Conservation (phyloP, 768 basidiomycete genomes). For the Rhizopogon vesiculosus region DNA sequence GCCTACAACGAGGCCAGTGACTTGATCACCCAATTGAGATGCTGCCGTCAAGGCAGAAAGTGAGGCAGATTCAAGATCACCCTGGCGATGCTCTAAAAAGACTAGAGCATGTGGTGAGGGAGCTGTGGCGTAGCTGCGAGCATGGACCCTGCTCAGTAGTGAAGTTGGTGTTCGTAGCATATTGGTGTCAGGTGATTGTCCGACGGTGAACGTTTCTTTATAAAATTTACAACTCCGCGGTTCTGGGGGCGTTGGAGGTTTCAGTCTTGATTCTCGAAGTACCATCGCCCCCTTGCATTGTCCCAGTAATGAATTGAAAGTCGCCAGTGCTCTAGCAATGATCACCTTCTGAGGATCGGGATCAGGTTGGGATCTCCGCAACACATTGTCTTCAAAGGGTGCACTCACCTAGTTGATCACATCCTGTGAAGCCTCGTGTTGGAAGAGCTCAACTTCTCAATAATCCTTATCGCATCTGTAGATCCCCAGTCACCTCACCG, state of each 20-base stretch:
- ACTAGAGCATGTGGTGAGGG: constrained; percentile 67
- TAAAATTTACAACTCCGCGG: neutral
- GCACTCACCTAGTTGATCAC: neutral
- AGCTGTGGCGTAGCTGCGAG: constrained; percentile 44
- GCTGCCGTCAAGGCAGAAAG: constrained; percentile 93
- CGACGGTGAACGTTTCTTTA: neutral
- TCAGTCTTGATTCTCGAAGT: neutral
- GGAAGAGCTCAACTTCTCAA: neutral
- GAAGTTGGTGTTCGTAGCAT: constrained; percentile 1
- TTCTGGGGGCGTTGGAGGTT: neutral
- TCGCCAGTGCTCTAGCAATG: too few relatives aligned
- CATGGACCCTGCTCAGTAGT: constrained; percentile 23
- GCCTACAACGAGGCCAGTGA: constrained; percentile 71
- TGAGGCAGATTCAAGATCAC: constrained; percentile 75
- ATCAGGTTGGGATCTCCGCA: neutral
- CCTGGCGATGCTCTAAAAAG: constrained; percentile 77
- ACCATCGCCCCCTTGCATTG: neutral
- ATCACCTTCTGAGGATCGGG: neutral
- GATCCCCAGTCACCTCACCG: neutral
- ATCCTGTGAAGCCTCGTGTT: constrained; percentile 2
- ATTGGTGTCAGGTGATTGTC: neutral
- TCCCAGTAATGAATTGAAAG: too few relatives aligned
- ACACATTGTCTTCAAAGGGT: neutral
- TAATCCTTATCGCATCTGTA: neutral
- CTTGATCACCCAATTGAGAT: constrained; percentile 60